Percentiles rank a stretch among this genome's conserved stretches.
Conservation (phyloP, 805 yeast species). For the Lipomyces oligophaga region DNA sequence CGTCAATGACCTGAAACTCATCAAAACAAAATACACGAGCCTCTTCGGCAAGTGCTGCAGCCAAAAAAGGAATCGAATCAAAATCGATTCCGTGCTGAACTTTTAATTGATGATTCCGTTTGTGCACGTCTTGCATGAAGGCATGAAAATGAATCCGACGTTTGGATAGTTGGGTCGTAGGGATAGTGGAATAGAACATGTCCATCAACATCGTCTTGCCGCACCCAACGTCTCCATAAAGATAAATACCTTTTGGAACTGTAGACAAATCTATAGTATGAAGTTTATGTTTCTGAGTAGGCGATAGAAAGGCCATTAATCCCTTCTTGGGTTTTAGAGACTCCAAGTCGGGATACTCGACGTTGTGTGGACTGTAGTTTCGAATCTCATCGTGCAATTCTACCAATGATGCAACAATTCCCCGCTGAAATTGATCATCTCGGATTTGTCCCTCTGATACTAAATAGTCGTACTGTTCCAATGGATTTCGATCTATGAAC, state of each 20-base stretch:
- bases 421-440: constrained; percentile 78
- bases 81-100: constrained; percentile 61
- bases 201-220: constrained; percentile 99
- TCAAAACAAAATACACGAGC: constrained; percentile 87
- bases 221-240: constrained; percentile 97
- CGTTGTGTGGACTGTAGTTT: constrained; percentile 59
- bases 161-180: constrained; percentile 70
- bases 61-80: constrained; percentile 79
- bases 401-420: constrained; percentile 60
- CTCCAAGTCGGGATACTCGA: constrained; percentile 50
- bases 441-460: constrained; percentile 37
- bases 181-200: constrained; percentile 74
- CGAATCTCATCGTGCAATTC: constrained; percentile 53
- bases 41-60: constrained; percentile 72
- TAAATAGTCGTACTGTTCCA: constrained; percentile 20
- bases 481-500: no score
- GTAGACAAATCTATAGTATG: constrained; percentile 10
- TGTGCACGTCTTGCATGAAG: constrained; percentile 92
- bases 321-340: constrained; percentile 52
- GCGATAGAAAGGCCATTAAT: constrained; percentile 15
- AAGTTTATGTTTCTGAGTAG: constrained; percentile 15
- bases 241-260: constrained; percentile 74
- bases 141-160: constrained; percentile 90
- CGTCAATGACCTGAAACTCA: constrained; percentile 97
- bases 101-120: constrained; percentile 74